Evolutionary conservation across 352 stramenopile genomes (phyloP).

Genomic region (Thalassiosira oceanica): DNA sequence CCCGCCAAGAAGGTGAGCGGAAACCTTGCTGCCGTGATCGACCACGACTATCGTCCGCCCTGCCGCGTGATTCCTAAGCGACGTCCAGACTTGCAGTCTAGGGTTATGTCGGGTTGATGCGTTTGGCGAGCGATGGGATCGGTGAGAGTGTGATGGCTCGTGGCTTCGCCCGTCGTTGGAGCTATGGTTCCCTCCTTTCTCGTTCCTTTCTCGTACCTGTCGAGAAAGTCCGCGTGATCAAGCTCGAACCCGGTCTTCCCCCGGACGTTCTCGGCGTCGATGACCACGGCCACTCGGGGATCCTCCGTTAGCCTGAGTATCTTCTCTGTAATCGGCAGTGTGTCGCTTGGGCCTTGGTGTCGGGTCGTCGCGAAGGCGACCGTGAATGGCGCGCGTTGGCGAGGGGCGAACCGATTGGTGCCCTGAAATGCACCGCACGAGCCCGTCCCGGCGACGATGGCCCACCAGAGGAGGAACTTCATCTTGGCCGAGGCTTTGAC

Average conservation of each 20-base stretch:
- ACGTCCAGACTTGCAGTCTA: constrained; percentile 34
- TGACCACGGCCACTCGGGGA: constrained; percentile 19
- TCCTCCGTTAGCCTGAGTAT: constrained; percentile 26
- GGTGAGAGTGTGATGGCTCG: no score
- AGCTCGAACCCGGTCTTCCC: constrained; percentile 47
- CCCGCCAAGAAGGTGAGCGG: constrained; percentile 21
- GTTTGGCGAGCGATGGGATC: no score
- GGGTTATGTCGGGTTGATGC: no score
- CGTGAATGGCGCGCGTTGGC: background rate
- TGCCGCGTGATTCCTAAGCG: constrained; percentile 11
- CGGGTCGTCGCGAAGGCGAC: background rate
- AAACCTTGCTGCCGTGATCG: constrained; percentile 36
- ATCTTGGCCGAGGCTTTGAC: no score
- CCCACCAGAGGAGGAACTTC: no score
- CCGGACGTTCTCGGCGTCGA: constrained; percentile 38
- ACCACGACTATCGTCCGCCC: constrained; percentile 35
- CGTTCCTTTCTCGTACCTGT: no score
- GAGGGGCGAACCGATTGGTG: background rate
- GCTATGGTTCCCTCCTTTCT: no score
- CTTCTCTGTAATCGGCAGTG: constrained; percentile 21
- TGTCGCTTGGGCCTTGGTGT: background rate
- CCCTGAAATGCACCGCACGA: no score
- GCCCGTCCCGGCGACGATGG: no score
- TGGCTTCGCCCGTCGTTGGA: no score
- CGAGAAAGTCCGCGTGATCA: constrained; percentile 32